Evolutionary conservation across 2,329 filamentous ascomycete genomes (phyloP).

Genomic region (Colletotrichum sansevieriae): DNA sequence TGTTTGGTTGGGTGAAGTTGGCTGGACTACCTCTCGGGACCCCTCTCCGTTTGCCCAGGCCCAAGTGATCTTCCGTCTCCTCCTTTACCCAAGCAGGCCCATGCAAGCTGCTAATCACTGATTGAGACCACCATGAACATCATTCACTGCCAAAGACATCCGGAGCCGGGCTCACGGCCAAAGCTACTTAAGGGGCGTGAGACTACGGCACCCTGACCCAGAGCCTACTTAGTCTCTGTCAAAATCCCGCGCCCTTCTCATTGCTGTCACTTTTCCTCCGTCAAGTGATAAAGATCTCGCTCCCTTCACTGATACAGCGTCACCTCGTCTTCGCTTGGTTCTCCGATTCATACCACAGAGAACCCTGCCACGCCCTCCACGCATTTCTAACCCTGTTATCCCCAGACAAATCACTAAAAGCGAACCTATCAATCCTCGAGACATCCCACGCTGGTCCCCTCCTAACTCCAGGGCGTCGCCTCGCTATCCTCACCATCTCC

Average conservation of each 20-base stretch:
- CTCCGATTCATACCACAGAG: constrained; percentile 44
- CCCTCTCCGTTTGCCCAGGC: constrained; percentile 31
- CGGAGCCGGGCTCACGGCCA: constrained; percentile 19
- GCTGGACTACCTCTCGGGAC: constrained; percentile 32
- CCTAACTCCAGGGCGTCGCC: constrained; percentile 23
- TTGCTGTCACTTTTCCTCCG: constrained; percentile 4
- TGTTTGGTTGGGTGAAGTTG: constrained; percentile 52
- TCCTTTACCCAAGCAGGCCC: constrained; percentile 37
- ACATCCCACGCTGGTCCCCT: constrained; percentile 41
- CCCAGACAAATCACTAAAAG: constrained; percentile 29
- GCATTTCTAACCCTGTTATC: constrained; percentile 12
- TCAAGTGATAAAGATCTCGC: constrained; percentile 27
- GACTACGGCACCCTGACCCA: constrained; percentile 26
- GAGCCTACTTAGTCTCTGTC: constrained; percentile 21
- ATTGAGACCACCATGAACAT: constrained; percentile 42
- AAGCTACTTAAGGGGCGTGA: constrained; percentile 39
- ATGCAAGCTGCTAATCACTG: constrained; percentile 39
- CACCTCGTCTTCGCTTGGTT: constrained; percentile 14
- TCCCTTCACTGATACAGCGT: constrained; percentile 10
- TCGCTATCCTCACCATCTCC: constrained; percentile 23
- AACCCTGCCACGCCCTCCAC: constrained; percentile 32
- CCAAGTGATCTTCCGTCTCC: constrained; percentile 34
- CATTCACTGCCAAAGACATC: constrained; percentile 25
- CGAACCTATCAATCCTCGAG: constrained; percentile 39
- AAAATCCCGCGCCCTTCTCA: constrained; percentile 14